Evolutionary conservation across 2,329 filamentous ascomycete genomes (phyloP).

Genomic region (Trichophyton verrucosum): DNA sequence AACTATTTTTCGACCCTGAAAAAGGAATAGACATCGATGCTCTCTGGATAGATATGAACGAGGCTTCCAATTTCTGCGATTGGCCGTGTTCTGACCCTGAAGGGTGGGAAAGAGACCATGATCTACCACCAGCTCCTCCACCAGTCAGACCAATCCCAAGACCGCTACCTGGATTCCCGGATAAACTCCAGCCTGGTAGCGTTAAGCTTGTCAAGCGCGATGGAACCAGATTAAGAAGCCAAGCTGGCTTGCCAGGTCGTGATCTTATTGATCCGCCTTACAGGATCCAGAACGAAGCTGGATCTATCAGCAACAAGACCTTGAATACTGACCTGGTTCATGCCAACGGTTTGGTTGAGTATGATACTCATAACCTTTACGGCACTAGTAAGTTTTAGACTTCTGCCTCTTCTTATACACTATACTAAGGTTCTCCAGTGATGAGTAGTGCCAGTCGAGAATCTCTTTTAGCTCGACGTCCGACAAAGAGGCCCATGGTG

Average conservation of each 20-base stretch:
- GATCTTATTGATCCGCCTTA: slow-evolving; percentile 51
- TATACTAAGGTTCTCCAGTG: slow-evolving; percentile 28
- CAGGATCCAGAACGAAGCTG: slow-evolving; percentile 46
- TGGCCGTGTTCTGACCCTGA: slow-evolving; percentile 39
- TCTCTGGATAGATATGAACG: slow-evolving; percentile 57
- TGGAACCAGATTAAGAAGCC: slow-evolving; percentile 21
- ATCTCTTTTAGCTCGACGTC: slow-evolving; percentile 50
- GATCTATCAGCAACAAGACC: slow-evolving; percentile 38
- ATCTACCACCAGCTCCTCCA: slow-evolving; percentile 43
- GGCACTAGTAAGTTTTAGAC: slow-evolving; percentile 37
- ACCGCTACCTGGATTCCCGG: slow-evolving; percentile 51
- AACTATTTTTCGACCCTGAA: slow-evolving; percentile 46
- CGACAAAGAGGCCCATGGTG: slow-evolving; percentile 48
- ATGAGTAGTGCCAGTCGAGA: slow-evolving; percentile 51
- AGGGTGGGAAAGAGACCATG: slow-evolving; percentile 34
- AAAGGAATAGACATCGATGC: slow-evolving; percentile 57
- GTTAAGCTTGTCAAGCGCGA: slow-evolving; percentile 12
- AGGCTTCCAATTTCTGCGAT: slow-evolving; percentile 35
- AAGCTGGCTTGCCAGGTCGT: slow-evolving; percentile 46
- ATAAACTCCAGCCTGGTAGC: slow-evolving; percentile 45
- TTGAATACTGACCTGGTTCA: slow-evolving; percentile 52
- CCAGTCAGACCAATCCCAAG: slow-evolving; percentile 48
- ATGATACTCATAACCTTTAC: slow-evolving; percentile 60
- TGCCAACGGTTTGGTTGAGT: slow-evolving; percentile 49
- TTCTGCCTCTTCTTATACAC: neutral